phyloP scores from a whole-genome alignment of 2,329 filamentous ascomycete species.

The Fulvia fulva region DNA sequence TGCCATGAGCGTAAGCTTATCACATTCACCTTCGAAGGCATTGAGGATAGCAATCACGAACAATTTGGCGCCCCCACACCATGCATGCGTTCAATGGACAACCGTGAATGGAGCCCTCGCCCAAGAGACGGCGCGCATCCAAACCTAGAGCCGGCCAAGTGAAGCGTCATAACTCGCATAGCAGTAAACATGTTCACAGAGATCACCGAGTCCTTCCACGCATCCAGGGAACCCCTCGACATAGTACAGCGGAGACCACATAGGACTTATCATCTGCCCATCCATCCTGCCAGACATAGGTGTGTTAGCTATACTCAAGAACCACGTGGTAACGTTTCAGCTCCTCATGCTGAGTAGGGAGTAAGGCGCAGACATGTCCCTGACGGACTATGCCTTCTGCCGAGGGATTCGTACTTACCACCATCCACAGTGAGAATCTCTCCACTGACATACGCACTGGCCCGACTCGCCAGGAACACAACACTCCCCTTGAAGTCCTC shows the following conservation, averaged over 20 bases:
- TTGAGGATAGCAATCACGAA: background rate
- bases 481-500: conserved; percentile 85
- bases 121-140: too few relatives aligned
- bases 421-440: conserved; percentile 82
- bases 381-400: background rate
- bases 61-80: too few relatives aligned
- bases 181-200: too few relatives aligned
- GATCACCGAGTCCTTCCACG: too few relatives aligned
- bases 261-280: background rate
- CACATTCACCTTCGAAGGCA: background rate
- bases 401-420: conserved; percentile 40
- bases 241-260: background rate
- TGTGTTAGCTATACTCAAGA: background rate
- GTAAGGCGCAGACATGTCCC: background rate
- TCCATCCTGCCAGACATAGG: background rate
- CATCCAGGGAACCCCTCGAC: too few relatives aligned
- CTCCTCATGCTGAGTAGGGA: background rate
- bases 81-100: too few relatives aligned
- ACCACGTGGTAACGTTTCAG: background rate
- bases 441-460: conserved; percentile 77
- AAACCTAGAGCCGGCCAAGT: too few relatives aligned
- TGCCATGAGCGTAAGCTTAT: background rate
- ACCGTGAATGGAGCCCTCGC: too few relatives aligned
- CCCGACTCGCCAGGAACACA: conserved; percentile 71
- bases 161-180: too few relatives aligned